phyloP scores from a whole-genome alignment of 2,329 filamentous ascomycete genomes.

The Aspergillus persii region DNA sequence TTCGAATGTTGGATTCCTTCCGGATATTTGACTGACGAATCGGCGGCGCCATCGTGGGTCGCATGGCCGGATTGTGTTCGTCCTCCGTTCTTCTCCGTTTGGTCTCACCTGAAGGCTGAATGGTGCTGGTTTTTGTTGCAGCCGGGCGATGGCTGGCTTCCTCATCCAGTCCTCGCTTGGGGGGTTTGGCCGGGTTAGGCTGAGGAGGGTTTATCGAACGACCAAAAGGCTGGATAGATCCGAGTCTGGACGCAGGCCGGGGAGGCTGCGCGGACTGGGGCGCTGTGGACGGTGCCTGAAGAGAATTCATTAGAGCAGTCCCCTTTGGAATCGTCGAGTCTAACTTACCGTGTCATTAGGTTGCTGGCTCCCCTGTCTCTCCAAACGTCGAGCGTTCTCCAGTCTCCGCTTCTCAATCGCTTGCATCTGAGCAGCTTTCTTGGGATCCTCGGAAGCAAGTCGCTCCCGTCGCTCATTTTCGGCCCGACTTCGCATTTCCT shows the following conservation, averaged over 20 bases:
- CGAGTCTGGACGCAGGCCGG: slow-evolving; percentile 50
- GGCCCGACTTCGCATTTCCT: slow-evolving; percentile 61
- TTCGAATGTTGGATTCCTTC: slow-evolving; percentile 72
- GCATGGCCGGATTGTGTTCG: slow-evolving; percentile 60
- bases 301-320: neutral
- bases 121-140: slow-evolving; percentile 40
- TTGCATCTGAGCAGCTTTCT: slow-evolving; percentile 64
- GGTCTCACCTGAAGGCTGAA: slow-evolving; percentile 67
- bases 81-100: slow-evolving; percentile 80
- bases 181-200: slow-evolving; percentile 66
- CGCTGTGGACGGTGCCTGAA: slow-evolving; percentile 16
- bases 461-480: slow-evolving; percentile 51
- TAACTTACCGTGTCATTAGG: slow-evolving; percentile 42
- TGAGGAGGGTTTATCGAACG: slow-evolving; percentile 63
- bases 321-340: neutral
- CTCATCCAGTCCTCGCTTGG: slow-evolving; percentile 71
- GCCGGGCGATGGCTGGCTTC: slow-evolving; percentile 50
- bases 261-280: slow-evolving; percentile 48
- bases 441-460: slow-evolving; percentile 56
- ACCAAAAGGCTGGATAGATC: slow-evolving; percentile 53
- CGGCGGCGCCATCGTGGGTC: slow-evolving; percentile 74
- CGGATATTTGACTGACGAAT: slow-evolving; percentile 74
- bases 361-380: slow-evolving; percentile 45
- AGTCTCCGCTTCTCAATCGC: slow-evolving; percentile 53
- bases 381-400: slow-evolving; percentile 46